Base-by-base conservation (phyloP, 129 eudicot species). In the Kitagawia praeruptora region DNA sequence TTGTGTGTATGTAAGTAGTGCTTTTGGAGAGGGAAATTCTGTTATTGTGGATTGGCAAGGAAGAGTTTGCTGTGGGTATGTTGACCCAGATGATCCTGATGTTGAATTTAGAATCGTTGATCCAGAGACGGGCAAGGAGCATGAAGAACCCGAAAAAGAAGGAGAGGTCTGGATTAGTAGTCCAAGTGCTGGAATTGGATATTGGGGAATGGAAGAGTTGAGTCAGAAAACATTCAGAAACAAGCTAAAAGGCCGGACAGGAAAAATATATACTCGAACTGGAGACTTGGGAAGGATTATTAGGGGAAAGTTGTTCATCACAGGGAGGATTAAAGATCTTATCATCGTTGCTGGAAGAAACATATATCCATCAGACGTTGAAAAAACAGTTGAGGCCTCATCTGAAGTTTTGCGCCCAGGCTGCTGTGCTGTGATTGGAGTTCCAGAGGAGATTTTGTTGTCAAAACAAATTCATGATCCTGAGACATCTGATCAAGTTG, bases 141-240 rank as follows among this genome's bases (percentile, higher is more conserved):
- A 79, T 38, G 69, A 34, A 27, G 89, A 87, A 70, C 16, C 51
- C n/a, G 89, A 79, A 73, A 84, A 81, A 63, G 89, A 84, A 82
- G 89, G 89, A 13, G 89, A 87, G 79, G 77, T 87, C 63, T 87
- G 87, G 89, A 79, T 87, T 28, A 81, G 75, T 84, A 79, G 89
- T 72, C 78, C 78, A 27, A 87, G 89, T 79, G 84, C 89, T 25
- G 87, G 89, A n/a, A 78, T 79, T 53, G 89, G 89, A 80, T 87
- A 84, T 70, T 87, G 89, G 89, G 89, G 72, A 6, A 39, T 79
- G 87, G 84, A 87, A 49, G 85, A 87, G 78, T 53, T 87, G 70
- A 87, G 83, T 56, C 75, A 72, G 13, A 81, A 71, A 79, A 84
- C 89, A 56, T 87, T 87, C 40, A 61, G 40, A 38, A 87, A 87